Percentiles rank a stretch among this genome's conserved stretches.
Evolutionary conservation across 768 basidiomycete species (phyloP).

Genomic region (Boletus coccyginus): DNA sequence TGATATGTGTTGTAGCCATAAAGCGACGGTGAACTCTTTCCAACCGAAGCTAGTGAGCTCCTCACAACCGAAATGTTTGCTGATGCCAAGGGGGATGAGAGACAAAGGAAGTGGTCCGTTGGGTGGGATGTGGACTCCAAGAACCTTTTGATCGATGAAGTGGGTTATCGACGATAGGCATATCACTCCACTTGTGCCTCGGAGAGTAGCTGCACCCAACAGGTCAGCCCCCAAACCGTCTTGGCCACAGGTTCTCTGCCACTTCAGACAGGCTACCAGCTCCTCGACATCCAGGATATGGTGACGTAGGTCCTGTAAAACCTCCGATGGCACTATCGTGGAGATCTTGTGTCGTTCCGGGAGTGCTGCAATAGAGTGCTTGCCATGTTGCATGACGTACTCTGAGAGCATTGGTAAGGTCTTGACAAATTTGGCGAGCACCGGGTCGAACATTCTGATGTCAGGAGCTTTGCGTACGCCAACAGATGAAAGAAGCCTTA

Average conservation of each 20-base stretch:
- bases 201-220: constrained; percentile 64
- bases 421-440: constrained; percentile 70
- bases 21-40: constrained; percentile 64
- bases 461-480: constrained; percentile 66
- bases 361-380: constrained; percentile 56
- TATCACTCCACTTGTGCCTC: constrained; percentile 45
- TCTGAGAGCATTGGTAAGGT: constrained; percentile 68
- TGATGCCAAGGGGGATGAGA: constrained; percentile 42
- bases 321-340: constrained; percentile 72
- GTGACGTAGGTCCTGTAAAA: constrained; percentile 66
- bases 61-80: constrained; percentile 51
- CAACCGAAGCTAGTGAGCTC: constrained; percentile 65
- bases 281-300: constrained; percentile 67
- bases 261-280: constrained; percentile 73
- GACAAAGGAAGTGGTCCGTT: constrained; percentile 77
- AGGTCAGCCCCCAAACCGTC: constrained; percentile 41
- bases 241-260: constrained; percentile 55
- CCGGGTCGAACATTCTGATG: constrained; percentile 69
- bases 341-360: constrained; percentile 63
- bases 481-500: constrained; percentile 71
- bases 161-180: constrained; percentile 61
- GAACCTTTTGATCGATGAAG: constrained; percentile 60
- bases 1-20: constrained; percentile 74
- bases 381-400: constrained; percentile 48
- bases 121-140: constrained; percentile 53